Percentiles rank a stretch among this genome's conserved stretches.
Conservation (phyloP, 257 asterid genomes). For the Cinchona pubescens region DNA sequence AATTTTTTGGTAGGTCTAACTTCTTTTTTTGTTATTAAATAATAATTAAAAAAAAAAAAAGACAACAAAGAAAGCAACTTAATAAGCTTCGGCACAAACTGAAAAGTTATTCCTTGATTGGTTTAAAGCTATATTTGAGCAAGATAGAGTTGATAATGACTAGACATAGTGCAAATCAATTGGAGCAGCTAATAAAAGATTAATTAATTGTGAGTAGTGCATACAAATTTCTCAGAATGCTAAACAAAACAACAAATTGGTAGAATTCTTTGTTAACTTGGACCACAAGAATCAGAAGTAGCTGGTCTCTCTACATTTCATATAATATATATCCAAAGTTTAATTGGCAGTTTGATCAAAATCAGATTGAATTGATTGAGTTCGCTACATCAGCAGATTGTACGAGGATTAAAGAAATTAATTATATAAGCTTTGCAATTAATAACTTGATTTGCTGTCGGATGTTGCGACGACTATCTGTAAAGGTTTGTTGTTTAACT, state of each 20-base stretch:
- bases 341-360: not conserved
- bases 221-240: not conserved
- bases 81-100: constrained; percentile 3
- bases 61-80: too few relatives aligned
- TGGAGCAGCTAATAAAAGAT: not conserved
- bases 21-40: not conserved
- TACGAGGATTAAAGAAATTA: constrained; percentile 10
- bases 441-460: constrained; percentile 14
- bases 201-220: not conserved
- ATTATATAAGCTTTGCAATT: not conserved
- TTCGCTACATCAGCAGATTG: not conserved
- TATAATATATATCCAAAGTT: not conserved
- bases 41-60: too few relatives aligned
- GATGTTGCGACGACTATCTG: not conserved
- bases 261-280: not conserved
- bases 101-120: not conserved
- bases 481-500: constrained; percentile 6
- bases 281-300: not conserved
- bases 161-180: not conserved
- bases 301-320: not conserved
- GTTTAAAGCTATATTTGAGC: not conserved
- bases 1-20: not conserved
- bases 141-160: not conserved
- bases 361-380: not conserved
- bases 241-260: not conserved